These are phyloP conservation scores for Apiospora phragmitis DNA, from an alignment of 2,329 filamentous ascomycete genomes.

Conservation along the genomic window DNA sequence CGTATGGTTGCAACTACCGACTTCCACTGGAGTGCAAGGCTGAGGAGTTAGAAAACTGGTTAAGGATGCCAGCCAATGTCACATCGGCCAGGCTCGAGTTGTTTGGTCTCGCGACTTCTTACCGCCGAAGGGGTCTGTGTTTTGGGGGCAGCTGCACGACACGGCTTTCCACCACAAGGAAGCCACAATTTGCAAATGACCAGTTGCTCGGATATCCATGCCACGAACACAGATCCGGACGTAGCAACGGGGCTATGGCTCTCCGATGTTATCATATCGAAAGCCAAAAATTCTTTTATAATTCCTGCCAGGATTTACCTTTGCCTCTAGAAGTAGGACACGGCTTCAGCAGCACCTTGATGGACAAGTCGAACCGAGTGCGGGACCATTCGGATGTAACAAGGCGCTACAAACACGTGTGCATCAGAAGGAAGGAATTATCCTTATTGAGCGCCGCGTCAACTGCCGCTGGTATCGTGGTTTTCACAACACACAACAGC, in stretches of 20 bases:
- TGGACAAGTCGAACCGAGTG: background rate
- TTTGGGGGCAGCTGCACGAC: background rate
- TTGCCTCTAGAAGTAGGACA: background rate
- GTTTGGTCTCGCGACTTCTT: background rate
- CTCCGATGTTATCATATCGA: no score
- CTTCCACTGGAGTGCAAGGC: background rate
- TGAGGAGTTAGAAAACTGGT: background rate
- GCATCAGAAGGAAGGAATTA: background rate
- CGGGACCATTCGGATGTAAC: background rate
- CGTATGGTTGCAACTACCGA: background rate
- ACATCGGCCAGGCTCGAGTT: background rate
- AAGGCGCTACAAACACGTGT: background rate
- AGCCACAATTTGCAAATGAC: background rate
- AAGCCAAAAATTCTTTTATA: background rate
- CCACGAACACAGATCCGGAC: background rate
- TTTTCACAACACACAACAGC: background rate
- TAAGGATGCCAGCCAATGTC: background rate
- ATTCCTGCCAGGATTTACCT: background rate
- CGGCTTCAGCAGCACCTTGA: background rate
- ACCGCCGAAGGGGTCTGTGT: background rate
- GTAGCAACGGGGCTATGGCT: background rate
- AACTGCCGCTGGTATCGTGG: constrained; percentile 5
- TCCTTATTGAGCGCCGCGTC: background rate
- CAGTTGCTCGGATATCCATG: background rate
- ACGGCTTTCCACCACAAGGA: background rate